A percentile compares a stretch with the other conserved stretches of the same genome.
phyloP scores from a whole-genome alignment of 164 flowering plant genomes.

The Hamamelis virginiana region DNA sequence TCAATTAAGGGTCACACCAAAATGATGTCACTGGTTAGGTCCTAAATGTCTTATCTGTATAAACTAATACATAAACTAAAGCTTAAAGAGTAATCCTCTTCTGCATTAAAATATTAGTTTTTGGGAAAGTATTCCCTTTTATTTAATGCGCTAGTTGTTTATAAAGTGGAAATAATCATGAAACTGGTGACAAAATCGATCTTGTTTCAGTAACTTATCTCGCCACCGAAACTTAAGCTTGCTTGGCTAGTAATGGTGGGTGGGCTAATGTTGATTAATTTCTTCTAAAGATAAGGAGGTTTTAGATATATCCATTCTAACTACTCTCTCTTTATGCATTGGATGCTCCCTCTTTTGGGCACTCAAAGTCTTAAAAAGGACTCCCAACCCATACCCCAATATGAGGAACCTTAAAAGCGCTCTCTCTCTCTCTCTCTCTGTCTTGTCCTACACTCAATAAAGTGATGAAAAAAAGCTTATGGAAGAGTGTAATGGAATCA shows the following conservation, averaged over 20 bases:
- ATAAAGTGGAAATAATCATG: neutral
- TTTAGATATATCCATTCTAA: neutral
- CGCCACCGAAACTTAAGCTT: neutral
- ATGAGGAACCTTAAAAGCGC: slow-evolving; percentile 7
- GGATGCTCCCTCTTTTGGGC: slow-evolving; percentile 17
- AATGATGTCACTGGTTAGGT: neutral
- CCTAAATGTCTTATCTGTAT: neutral
- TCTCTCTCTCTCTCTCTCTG: neutral
- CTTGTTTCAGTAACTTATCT: neutral
- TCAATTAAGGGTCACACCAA: slow-evolving; percentile 4
- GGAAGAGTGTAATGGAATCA: slow-evolving; percentile 11
- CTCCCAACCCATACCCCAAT: neutral
- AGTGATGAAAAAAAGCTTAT: neutral
- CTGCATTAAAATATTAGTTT: too few species aligned
- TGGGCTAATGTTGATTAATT: neutral
- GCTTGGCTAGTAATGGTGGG: neutral
- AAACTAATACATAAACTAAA: neutral
- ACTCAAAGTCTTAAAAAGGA: neutral
- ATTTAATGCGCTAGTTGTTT: neutral
- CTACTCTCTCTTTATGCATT: slow-evolving; percentile 13
- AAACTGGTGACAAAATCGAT: slow-evolving; percentile 5
- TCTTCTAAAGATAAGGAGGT: neutral
- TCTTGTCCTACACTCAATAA: neutral
- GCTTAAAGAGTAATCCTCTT: too few species aligned
- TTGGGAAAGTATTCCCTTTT: neutral